Evolutionary conservation across 202 grass and related monocot genomes (phyloP).

Genomic region (Panicum hallii): DNA sequence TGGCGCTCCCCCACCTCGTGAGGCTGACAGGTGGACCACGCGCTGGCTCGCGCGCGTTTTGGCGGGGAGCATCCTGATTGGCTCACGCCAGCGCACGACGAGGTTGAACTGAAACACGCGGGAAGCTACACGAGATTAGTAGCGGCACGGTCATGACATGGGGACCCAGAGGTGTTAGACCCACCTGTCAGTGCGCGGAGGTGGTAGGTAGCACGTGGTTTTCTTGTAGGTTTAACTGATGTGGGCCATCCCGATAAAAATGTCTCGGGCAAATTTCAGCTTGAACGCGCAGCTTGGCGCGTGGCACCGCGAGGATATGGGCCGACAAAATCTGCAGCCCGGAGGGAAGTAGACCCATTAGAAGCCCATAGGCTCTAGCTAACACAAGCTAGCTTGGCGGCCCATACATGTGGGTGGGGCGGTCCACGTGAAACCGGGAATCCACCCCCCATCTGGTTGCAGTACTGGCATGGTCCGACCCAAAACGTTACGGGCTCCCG

Average conservation of each 20-base stretch:
- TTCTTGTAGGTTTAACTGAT: not conserved
- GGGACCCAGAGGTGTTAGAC: fast-evolving
- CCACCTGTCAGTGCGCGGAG: not conserved
- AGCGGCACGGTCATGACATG: not conserved
- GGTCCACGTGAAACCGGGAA: too few species aligned
- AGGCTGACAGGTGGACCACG: conserved; percentile 18
- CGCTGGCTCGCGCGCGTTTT: conserved; percentile 40
- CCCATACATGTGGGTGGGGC: too few species aligned
- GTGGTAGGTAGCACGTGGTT: not conserved
- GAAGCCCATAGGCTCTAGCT: too few species aligned
- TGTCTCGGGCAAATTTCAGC: not conserved
- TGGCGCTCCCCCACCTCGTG: not conserved
- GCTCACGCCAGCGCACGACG: conserved; percentile 18
- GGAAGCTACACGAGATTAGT: not conserved
- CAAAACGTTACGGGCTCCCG: too few species aligned
- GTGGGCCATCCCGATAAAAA: not conserved
- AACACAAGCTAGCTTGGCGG: too few species aligned
- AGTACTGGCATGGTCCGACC: too few species aligned
- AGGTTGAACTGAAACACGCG: too few species aligned
- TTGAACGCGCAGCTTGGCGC: not conserved
- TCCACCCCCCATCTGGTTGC: too few species aligned
- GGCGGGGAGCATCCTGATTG: conserved; percentile 56
- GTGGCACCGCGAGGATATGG: not conserved
- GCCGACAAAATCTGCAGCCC: not conserved
- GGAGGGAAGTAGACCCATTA: too few species aligned